Evolutionary conservation across 306 rosid species (phyloP).

Genomic region (Citrullus mucosospermus): DNA sequence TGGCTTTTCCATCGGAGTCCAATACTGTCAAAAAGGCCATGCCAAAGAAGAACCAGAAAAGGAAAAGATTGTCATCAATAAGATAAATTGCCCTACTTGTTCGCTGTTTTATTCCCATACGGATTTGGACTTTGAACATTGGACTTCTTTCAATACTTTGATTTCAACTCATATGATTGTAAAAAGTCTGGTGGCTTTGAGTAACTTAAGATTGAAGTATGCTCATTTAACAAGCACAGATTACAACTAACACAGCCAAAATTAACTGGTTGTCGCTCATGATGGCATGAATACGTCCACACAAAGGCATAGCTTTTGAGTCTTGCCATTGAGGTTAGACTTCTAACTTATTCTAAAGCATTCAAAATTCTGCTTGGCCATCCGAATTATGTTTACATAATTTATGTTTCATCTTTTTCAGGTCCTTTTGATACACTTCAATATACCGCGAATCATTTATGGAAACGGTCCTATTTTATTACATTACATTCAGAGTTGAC

Average conservation of each 20-base stretch:
- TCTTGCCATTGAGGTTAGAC: neutral
- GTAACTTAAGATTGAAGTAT: neutral
- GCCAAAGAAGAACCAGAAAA: conserved; percentile 26
- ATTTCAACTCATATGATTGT: neutral
- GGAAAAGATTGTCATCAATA: conserved; percentile 45
- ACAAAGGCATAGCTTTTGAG: neutral
- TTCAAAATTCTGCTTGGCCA: neutral
- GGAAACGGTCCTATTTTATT: neutral
- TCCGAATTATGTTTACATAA: neutral
- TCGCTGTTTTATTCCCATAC: neutral
- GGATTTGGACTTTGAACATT: neutral
- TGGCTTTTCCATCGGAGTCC: conserved; percentile 21
- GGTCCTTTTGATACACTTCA: neutral
- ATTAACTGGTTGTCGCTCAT: neutral
- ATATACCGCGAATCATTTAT: neutral
- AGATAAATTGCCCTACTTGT: conserved; percentile 16
- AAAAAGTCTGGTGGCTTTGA: neutral
- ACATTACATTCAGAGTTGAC: neutral
- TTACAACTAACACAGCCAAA: neutral
- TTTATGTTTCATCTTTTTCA: neutral
- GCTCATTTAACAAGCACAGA: neutral
- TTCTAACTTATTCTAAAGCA: neutral
- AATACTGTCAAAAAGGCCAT: conserved; percentile 16
- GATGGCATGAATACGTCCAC: neutral
- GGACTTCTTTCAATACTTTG: neutral